phyloP scores from a whole-genome alignment of 2,329 filamentous ascomycete genomes.

The Sporothrix sp. region DNA sequence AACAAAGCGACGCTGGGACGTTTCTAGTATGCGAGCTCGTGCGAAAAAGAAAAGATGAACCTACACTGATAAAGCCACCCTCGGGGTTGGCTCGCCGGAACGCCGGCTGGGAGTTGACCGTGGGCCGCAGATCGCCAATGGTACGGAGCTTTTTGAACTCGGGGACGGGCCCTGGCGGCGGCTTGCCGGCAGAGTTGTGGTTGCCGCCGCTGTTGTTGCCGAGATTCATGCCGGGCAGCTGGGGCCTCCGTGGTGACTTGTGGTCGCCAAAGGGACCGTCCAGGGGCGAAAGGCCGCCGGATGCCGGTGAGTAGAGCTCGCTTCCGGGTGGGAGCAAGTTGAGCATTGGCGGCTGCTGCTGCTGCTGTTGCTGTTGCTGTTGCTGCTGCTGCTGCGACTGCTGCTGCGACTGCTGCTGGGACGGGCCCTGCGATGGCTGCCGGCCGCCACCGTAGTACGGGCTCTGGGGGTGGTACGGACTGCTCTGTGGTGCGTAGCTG shows the following conservation, averaged over 20 bases:
- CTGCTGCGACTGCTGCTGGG: slow-evolving; percentile 25
- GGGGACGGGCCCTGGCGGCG: slow-evolving; percentile 62
- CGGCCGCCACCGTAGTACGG: slow-evolving; percentile 46
- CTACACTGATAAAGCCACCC: slow-evolving; percentile 93
- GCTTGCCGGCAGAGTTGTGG: slow-evolving; percentile 2
- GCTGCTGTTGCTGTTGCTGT: slow-evolving; percentile 34
- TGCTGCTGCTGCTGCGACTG: slow-evolving; percentile 23
- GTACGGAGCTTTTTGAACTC: slow-evolving; percentile 75
- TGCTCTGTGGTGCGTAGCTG: slow-evolving; percentile 40
- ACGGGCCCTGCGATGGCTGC: slow-evolving; percentile 24
- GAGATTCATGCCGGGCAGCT: slow-evolving; percentile 21
- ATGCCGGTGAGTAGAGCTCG: slow-evolving; percentile 50
- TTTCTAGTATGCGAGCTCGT: too few relatives aligned
- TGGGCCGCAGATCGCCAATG: slow-evolving; percentile 65
- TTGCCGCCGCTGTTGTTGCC: slow-evolving; percentile 11
- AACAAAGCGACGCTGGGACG: too few relatives aligned
- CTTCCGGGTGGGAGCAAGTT: slow-evolving; percentile 51
- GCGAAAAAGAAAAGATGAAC: slow-evolving; percentile 25
- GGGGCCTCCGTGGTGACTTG: slow-evolving; percentile 44
- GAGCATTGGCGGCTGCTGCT: slow-evolving; percentile 50
- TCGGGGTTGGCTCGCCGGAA: slow-evolving; percentile 93
- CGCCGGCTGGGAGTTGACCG: slow-evolving; percentile 76
- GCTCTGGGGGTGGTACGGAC: slow-evolving; percentile 32
- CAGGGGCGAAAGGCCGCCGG: slow-evolving; percentile 55
- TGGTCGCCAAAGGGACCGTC: slow-evolving; percentile 55